Conservation (phyloP, 2,329 filamentous ascomycete genomes). For the Raffaelea arxii region DNA sequence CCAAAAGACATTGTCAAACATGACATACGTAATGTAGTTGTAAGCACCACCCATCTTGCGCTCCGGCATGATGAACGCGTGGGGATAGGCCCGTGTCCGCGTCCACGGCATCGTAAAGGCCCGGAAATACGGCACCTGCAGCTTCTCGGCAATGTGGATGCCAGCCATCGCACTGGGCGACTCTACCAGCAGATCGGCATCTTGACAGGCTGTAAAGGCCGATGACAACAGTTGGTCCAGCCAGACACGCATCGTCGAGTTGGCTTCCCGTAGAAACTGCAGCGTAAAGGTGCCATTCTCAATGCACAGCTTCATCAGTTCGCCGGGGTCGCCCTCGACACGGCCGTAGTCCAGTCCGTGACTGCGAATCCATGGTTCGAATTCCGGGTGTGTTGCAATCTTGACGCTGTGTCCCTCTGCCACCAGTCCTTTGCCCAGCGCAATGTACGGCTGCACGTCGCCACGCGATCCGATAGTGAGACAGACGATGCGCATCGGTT, state of each 20-base stretch:
- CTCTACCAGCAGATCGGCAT: slow-evolving; percentile 83
- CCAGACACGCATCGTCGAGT: slow-evolving; percentile 84
- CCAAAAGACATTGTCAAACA: slow-evolving; percentile 98
- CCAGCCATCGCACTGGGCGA: slow-evolving; percentile 95
- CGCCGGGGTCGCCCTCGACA: slow-evolving; percentile 82
- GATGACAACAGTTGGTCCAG: slow-evolving; percentile 79
- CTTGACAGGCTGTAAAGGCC: slow-evolving; percentile 75
- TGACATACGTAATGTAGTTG: slow-evolving; percentile 89
- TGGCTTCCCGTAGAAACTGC: slow-evolving; percentile 81
- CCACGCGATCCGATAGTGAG: slow-evolving; percentile 92
- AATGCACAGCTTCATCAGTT: slow-evolving; percentile 92
- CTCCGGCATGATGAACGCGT: slow-evolving; percentile 88
- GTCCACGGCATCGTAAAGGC: slow-evolving; percentile 99
- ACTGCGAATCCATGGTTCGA: slow-evolving; percentile 78
- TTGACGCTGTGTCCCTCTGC: slow-evolving; percentile 77
- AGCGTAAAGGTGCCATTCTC: slow-evolving; percentile 96
- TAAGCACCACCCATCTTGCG: slow-evolving; percentile 92
- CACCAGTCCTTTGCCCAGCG: slow-evolving; percentile 80
- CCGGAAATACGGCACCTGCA: slow-evolving; percentile 89
- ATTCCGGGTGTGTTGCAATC: slow-evolving; percentile 89
- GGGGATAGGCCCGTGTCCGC: slow-evolving; percentile 85
- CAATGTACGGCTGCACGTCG: slow-evolving; percentile 96
- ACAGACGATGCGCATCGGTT: slow-evolving; percentile 77
- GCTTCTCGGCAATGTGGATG: slow-evolving; percentile 91
- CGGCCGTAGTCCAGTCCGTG: slow-evolving; percentile 89